phyloP scores from a whole-genome alignment of 139 green algal species.

The Monoraphidium neglectum region DNA sequence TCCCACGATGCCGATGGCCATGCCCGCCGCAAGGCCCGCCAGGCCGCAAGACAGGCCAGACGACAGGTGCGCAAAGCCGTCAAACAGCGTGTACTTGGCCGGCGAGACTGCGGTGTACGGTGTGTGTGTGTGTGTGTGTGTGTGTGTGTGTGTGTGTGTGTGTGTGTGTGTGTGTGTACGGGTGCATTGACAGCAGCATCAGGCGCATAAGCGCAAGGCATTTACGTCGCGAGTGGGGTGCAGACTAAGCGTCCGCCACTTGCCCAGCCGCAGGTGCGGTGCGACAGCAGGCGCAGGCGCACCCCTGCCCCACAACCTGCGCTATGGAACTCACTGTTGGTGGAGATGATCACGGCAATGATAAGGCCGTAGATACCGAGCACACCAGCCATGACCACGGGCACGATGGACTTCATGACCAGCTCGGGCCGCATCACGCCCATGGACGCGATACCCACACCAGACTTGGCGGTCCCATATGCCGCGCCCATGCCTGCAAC shows the following conservation, averaged over 20 bases:
- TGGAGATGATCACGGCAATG: conserved; percentile 99
- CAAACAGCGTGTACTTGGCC: conserved; percentile 94
- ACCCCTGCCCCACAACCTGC: background rate
- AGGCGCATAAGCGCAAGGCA: too few relatives aligned
- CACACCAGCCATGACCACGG: conserved; percentile 99
- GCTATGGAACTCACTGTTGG: conserved; percentile 88
- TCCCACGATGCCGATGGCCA: conserved; percentile 99
- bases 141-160: background rate
- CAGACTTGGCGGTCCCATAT: conserved; percentile 98
- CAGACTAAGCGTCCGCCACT: too few relatives aligned
- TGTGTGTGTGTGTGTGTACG: too few relatives aligned
- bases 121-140: background rate
- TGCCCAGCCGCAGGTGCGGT: too few relatives aligned
- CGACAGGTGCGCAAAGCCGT: conserved; percentile 97
- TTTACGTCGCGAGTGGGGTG: too few relatives aligned
- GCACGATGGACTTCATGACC: conserved; percentile 99
- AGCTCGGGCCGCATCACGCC: conserved; percentile 99
- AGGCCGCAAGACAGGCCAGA: conserved; percentile 96
- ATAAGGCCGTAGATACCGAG: conserved; percentile 99
- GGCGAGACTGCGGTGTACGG: conserved; percentile 68
- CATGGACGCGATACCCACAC: conserved; percentile 98
- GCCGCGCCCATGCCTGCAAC: conserved; percentile 95
- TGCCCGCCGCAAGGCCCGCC: conserved; percentile 92
- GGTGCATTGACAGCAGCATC: too few relatives aligned
- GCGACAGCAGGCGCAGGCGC: background rate